phyloP scores from a whole-genome alignment of 2,329 filamentous ascomycete genomes.

The Colletotrichum sp. region DNA sequence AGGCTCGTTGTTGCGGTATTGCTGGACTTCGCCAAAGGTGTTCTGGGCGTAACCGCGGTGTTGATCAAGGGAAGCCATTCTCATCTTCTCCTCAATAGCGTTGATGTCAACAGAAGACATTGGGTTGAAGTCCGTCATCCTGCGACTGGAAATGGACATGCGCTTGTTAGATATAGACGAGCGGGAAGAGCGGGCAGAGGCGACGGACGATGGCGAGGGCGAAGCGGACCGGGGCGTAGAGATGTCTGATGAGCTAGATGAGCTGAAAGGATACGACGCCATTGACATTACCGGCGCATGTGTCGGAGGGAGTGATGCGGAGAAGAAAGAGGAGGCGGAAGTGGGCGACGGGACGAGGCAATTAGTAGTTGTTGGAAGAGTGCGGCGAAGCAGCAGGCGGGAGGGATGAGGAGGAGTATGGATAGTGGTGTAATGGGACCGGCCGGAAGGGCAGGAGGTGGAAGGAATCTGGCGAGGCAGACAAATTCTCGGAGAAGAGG shows the following conservation, averaged over 20 bases:
- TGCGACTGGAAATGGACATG: constrained; percentile 54
- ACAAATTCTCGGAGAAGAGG: background rate
- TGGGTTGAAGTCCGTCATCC: constrained; percentile 57
- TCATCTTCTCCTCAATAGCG: constrained; percentile 64
- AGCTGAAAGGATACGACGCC: constrained; percentile 42
- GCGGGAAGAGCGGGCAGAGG: constrained; percentile 52
- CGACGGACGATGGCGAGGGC: constrained; percentile 49
- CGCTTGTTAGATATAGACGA: constrained; percentile 57
- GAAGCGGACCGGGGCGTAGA: constrained; percentile 60
- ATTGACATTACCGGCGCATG: constrained; percentile 22
- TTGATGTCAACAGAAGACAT: constrained; percentile 61
- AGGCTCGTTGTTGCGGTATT: constrained; percentile 58
- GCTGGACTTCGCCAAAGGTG: constrained; percentile 59
- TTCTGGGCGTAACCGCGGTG: constrained; percentile 64
- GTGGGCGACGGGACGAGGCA: constrained; percentile 17
- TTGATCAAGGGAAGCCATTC: constrained; percentile 63
- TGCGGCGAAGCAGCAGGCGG: constrained; percentile 6
- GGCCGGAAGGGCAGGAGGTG: constrained; percentile 1
- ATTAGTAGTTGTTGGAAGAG: constrained; percentile 19
- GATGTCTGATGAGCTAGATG: constrained; percentile 53
- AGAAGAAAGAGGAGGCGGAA: constrained; percentile 21
- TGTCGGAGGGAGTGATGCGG: constrained; percentile 18
- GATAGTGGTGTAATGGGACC: constrained; percentile 17
- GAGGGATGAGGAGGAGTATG: background rate
- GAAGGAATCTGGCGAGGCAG: background rate